Conservation (phyloP, 2,329 filamentous ascomycete genomes). For the Dothideomycetes sp. region DNA sequence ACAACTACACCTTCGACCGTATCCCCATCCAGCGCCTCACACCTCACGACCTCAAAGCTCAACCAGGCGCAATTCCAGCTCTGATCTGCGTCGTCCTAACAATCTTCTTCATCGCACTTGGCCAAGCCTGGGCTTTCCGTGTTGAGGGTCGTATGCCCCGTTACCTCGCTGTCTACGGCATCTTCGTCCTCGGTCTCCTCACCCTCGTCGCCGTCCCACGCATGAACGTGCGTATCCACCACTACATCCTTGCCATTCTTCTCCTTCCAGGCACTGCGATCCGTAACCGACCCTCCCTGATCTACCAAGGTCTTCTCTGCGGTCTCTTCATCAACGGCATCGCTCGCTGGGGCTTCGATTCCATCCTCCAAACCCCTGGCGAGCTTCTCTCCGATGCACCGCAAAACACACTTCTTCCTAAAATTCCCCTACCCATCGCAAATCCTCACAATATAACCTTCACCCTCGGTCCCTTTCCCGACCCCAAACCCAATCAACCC, state of each 20-base stretch:
- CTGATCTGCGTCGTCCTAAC: conserved; percentile 67
- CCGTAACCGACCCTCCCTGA: conserved; percentile 71
- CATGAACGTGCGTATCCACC: conserved; percentile 80
- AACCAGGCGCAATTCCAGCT: conserved; percentile 80
- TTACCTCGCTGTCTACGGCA: conserved; percentile 68
- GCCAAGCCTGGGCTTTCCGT: conserved; percentile 78
- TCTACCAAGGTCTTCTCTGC: conserved; percentile 83
- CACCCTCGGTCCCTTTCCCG: conserved; percentile 37
- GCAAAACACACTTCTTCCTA: conserved; percentile 51
- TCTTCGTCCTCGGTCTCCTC: conserved; percentile 58
- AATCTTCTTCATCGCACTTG: conserved; percentile 57
- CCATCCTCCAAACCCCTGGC: conserved; percentile 71
- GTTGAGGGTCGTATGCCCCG: conserved; percentile 70
- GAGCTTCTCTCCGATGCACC: conserved; percentile 52
- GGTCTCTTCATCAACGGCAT: conserved; percentile 92
- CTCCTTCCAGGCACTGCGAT: conserved; percentile 81
- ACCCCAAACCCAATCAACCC: conserved; percentile 30
- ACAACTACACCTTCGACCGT: conserved; percentile 90
- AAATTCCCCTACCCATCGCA: conserved; percentile 31
- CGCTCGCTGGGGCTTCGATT: conserved; percentile 87
- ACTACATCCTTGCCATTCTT: conserved; percentile 83
- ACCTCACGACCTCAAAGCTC: conserved; percentile 74
- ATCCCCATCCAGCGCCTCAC: conserved; percentile 93
- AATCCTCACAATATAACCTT: conserved; percentile 56
- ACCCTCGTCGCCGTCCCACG: conserved; percentile 63